Conservation (phyloP, 176 grass and related monocot genomes). For the Musa schizocarpa region DNA sequence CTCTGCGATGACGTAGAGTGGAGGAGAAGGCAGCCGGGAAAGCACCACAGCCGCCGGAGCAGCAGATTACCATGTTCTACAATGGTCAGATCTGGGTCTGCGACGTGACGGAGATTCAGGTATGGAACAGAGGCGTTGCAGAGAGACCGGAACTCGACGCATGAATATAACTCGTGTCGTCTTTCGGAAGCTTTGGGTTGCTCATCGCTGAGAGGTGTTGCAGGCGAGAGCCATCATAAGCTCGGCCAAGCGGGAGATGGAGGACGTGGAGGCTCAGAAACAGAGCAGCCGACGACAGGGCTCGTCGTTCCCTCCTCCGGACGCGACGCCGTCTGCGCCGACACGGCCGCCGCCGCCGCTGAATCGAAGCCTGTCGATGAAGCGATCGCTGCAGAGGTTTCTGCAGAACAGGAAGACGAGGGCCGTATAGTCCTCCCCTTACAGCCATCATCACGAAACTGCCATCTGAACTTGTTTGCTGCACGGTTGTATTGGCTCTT, state of each 20-base stretch:
- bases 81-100: background rate
- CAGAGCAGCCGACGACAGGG: background rate
- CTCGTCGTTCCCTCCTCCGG: background rate
- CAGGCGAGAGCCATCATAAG: background rate
- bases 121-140: background rate
- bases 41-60: background rate
- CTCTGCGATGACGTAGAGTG: background rate
- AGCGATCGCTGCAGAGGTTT: constrained; percentile 1
- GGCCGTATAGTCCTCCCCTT: background rate
- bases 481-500: too few relatives aligned
- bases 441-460: background rate
- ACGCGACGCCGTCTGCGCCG: background rate
- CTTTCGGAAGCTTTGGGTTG: too few relatives aligned
- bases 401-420: background rate
- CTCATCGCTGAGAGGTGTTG: background rate
- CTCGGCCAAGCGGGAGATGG: background rate
- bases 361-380: background rate
- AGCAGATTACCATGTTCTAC: background rate
- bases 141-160: too few relatives aligned
- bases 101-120: background rate
- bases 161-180: too few relatives aligned
- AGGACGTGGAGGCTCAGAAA: background rate
- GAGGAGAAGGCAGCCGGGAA: background rate
- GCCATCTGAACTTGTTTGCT: too few relatives aligned
- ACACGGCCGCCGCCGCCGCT: background rate